Percentiles rank a stretch among this genome's conserved stretches.
Conservation (phyloP, 2,329 filamentous ascomycete genomes). For the Fusarium domesticum region DNA sequence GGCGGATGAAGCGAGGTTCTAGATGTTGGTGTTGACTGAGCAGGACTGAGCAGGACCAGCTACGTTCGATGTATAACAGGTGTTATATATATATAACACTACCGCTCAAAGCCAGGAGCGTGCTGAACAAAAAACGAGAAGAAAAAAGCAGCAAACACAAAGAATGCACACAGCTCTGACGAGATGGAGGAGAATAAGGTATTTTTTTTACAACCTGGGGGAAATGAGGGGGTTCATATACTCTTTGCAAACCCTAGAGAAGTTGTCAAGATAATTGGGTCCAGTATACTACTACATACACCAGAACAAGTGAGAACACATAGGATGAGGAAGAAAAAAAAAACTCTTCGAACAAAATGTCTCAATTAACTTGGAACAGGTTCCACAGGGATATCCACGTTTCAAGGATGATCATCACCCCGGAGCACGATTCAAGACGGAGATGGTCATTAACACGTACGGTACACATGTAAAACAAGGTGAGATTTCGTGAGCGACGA, state of each 20-base stretch:
- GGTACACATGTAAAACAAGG: not conserved
- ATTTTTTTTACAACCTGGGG: no score
- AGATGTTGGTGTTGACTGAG: not conserved
- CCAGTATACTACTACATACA: constrained; percentile 12
- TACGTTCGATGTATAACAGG: no score
- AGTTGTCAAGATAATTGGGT: not conserved
- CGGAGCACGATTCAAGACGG: constrained; percentile 8
- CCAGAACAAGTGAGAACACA: no score
- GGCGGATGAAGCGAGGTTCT: no score
- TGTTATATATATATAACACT: no score
- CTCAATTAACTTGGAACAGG: constrained; percentile 7
- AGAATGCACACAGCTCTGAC: no score
- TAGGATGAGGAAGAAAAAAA: constrained; percentile 3
- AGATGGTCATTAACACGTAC: not conserved
- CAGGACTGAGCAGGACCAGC: not conserved
- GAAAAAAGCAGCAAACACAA: no score
- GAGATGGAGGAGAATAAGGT: no score
- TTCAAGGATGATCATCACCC: constrained; percentile 19
- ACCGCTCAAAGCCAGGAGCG: no score
- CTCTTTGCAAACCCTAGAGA: constrained; percentile 20
- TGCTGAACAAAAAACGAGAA: no score
- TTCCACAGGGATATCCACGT: constrained; percentile 16
- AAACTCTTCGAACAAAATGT: constrained; percentile 11
- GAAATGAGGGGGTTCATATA: no score
- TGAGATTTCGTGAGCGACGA: not conserved